Evolutionary conservation across 2,329 filamentous ascomycete species (phyloP), one percentile per base, ranked within the genome.

Genomic region (Nemania sp.): DNA sequence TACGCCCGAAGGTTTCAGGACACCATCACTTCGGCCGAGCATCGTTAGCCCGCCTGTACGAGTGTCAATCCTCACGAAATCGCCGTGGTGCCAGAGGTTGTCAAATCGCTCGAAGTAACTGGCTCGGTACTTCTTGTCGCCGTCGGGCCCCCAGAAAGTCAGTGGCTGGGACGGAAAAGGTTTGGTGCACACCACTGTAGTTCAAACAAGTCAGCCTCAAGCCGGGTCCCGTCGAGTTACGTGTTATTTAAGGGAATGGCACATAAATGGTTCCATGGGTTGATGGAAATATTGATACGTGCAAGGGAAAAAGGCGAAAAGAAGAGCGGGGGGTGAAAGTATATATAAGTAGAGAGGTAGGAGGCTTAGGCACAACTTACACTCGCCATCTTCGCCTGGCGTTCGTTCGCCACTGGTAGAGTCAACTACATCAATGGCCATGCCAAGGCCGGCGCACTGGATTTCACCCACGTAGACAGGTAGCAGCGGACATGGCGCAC

Each of bases 121-220:
- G 32, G 85, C 84, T 49, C 82, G 81, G 77, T 98, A 98, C 74
- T 92, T 92, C n/a, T 80, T 81, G 40, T 87, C 83, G 35, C 91
- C 91, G 1, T 81, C 81, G 4, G 81, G 71, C 2, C 91, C 92
- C 82, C 91, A 98, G 78, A 98, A 99, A 62, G 88, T 89, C 32
- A 96, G 86, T 0, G 95, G 95, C 73, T 97, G 91, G 71, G 90
- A 95, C 0, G 94, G 92, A 75, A 99, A 99, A 0, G 94, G 89
- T 63, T 84, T 83, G 2, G 86, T 87, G 78, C 94, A 97, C 57
- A 98, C 91, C 7, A 98, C 64, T 66, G 10, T 20, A 6, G 6
- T 40, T 32, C 13, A 35, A 32, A 45, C 2, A 10, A 29, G 42
- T 60, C 11, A 57, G 49, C 59, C 15, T 25, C 35, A 13, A 43